Conservation (phyloP, 257 asterid species). For the Plantago elongata region DNA sequence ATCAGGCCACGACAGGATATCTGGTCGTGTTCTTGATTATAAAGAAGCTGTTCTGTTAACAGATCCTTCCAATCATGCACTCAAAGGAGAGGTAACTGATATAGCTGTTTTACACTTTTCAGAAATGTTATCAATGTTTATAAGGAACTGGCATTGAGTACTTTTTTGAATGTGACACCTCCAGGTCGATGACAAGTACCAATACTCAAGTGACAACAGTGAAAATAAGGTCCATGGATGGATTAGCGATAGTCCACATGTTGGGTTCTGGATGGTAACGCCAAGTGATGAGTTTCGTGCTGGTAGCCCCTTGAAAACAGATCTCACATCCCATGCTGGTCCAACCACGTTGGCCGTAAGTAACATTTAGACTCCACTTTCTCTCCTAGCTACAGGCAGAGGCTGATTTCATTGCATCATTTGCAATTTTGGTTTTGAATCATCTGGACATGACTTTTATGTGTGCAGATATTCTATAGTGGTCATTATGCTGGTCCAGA, state of each 20-base stretch:
- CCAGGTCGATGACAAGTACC: slow-evolving; percentile 33
- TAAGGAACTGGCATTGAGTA: too few species aligned
- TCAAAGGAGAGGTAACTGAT: slow-evolving; percentile 24
- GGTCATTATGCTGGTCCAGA: slow-evolving; percentile 47
- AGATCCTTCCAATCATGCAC: slow-evolving; percentile 28
- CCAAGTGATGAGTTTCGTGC: slow-evolving; percentile 62
- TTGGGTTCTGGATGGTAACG: slow-evolving; percentile 65
- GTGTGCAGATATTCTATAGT: slow-evolving; percentile 41
- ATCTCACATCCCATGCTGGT: slow-evolving; percentile 61
- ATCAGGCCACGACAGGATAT: slow-evolving; percentile 35
- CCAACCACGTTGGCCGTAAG: slow-evolving; percentile 53
- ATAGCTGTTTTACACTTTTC: too few species aligned
- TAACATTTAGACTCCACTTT: not conserved
- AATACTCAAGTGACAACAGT: slow-evolving; percentile 48
- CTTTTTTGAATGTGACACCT: too few species aligned
- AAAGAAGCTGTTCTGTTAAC: slow-evolving; percentile 57
- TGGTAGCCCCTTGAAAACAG: slow-evolving; percentile 58
- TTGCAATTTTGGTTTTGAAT: not conserved
- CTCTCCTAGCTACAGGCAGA: not conserved
- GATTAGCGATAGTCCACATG: slow-evolving; percentile 34
- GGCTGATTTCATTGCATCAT: too few species aligned
- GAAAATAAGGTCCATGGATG: slow-evolving; percentile 65
- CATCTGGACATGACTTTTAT: not conserved
- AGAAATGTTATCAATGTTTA: too few species aligned
- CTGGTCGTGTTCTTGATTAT: slow-evolving; percentile 44